Conservation (phyloP, 1,284 basidiomycete species). For the Malassezia yamatoensis region DNA sequence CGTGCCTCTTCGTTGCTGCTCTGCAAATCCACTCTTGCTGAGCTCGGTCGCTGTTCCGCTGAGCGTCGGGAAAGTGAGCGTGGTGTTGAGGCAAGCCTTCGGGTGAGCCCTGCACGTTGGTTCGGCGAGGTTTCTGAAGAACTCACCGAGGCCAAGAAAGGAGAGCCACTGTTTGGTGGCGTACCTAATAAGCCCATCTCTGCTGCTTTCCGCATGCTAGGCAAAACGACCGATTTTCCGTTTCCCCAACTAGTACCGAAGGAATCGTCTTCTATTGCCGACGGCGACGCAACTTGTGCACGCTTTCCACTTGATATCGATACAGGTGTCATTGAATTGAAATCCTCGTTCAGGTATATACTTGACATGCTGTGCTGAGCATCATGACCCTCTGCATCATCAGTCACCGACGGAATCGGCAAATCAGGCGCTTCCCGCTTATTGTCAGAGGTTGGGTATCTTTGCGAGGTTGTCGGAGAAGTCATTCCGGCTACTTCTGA, state of each 20-base stretch:
- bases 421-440: neutral
- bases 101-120: neutral
- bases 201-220: constrained; percentile 7
- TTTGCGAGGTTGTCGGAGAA: neutral
- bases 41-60: neutral
- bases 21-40: too few species aligned
- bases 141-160: neutral
- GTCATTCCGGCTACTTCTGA: neutral
- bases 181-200: neutral
- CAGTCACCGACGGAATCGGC: constrained; percentile 8
- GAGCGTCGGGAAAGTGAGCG: neutral
- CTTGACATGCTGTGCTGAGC: neutral
- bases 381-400: constrained; percentile 5
- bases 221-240: neutral
- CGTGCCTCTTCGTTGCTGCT: neutral
- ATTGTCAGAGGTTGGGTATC: too few species aligned
- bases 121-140: neutral
- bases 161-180: neutral
- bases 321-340: neutral
- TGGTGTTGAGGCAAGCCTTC: neutral
- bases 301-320: neutral
- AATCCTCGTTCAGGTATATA: too few species aligned
- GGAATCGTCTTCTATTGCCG: constrained; percentile 3
- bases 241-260: neutral
- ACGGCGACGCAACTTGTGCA: neutral